Evolutionary conservation across 805 yeast species (phyloP), one percentile per base, ranked within the genome.

Genomic region (Starmera quercuum): DNA sequence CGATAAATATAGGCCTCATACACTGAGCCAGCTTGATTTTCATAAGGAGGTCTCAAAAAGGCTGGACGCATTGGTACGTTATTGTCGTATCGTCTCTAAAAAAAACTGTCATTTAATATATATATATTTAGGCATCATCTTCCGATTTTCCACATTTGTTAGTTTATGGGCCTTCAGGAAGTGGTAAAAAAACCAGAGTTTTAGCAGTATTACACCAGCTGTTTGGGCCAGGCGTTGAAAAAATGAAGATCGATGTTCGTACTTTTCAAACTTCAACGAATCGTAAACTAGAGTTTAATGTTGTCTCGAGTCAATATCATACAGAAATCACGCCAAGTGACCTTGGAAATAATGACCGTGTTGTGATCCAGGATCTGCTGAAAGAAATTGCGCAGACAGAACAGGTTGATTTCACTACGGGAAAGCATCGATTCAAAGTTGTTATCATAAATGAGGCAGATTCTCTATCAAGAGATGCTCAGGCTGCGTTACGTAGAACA

Each of bases 311-410:
- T 9, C 83, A 90, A 0, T 76, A 80, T 53, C 99, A 92, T 59
- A 61, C 88, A 41, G 99, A 92, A 54, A 83, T 92, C 48, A 92
- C 97, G 3, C 99, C 99, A 7, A 75, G 92, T 39, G 98, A 92
- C 59, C 81, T 92, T 79, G 97, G 97, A 6, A 86, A 82, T 56
- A 86, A 87, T 53, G 99, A 92, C 59, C 71, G 97, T 41, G 80
- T 92, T 33, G 96, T 92, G 21, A 87, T 92, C 45, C 97, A 92
- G 54, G 97, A 92, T 49, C 61, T 92, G 40, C 68, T 92, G 46
- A 92, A 92, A 50, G 97, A 92, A 44, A 78, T 92, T 30, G 98
- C 97, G 2, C 95, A 87, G 49, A 83, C 92, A 10, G 96, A 88
- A 51, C 95, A 88, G 51, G 87, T 92, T n/a, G 96, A 88, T 54